phyloP scores from a whole-genome alignment of 2,329 filamentous ascomycete genomes.

The Lomentospora prolificans region DNA sequence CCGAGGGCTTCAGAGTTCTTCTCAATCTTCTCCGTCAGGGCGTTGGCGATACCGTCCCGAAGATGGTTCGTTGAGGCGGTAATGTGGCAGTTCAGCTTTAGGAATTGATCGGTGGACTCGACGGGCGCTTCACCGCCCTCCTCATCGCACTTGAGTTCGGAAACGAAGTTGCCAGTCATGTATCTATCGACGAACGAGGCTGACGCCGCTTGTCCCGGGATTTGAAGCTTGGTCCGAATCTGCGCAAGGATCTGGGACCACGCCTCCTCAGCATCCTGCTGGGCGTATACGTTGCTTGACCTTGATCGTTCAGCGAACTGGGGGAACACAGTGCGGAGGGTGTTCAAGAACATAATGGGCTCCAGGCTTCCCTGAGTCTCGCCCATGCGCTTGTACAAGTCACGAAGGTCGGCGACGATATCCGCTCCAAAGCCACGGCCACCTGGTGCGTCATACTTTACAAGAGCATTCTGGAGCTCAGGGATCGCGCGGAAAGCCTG shows the following conservation, averaged over 20 bases:
- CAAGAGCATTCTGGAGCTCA: slow-evolving; percentile 74
- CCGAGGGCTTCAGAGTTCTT: slow-evolving; percentile 73
- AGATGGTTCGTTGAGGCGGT: slow-evolving; percentile 79
- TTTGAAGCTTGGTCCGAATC: slow-evolving; percentile 65
- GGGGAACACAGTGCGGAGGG: slow-evolving; percentile 70
- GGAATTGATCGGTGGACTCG: slow-evolving; percentile 62
- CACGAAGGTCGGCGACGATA: slow-evolving; percentile 51
- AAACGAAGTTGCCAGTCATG: slow-evolving; percentile 73
- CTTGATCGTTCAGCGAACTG: slow-evolving; percentile 89
- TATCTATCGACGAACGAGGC: slow-evolving; percentile 81
- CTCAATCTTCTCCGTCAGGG: slow-evolving; percentile 79
- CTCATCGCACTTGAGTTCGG: slow-evolving; percentile 69
- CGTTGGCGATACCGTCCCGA: slow-evolving; percentile 74
- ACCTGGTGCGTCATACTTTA: slow-evolving; percentile 40
- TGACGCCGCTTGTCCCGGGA: slow-evolving; percentile 39
- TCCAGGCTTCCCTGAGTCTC: slow-evolving; percentile 81
- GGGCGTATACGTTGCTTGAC: slow-evolving; percentile 76
- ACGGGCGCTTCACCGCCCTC: slow-evolving; percentile 64
- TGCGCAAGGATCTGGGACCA: slow-evolving; percentile 93
- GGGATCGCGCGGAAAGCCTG: slow-evolving; percentile 83
- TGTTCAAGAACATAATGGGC: slow-evolving; percentile 71
- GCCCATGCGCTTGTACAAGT: slow-evolving; percentile 81
- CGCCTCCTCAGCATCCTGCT: slow-evolving; percentile 96
- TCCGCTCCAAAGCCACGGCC: slow-evolving; percentile 33
- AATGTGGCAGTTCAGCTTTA: slow-evolving; percentile 96